Base-by-base conservation (phyloP, 805 yeast species). In the Myxozyma melibiosi region DNA sequence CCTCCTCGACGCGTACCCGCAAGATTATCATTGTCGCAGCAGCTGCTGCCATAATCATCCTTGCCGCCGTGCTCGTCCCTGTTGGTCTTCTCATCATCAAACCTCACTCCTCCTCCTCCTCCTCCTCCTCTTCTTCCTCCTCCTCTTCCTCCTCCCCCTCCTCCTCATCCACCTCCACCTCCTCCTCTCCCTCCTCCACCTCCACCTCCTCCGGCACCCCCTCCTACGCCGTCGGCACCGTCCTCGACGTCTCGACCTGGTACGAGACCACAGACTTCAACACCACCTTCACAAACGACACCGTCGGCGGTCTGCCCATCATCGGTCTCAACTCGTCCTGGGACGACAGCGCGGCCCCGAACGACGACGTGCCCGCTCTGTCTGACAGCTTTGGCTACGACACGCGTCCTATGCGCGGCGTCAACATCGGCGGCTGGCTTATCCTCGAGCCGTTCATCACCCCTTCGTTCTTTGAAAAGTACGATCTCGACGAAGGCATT, bases 361-460 rank as follows among this genome's bases (percentile, higher is more conserved):
- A 70, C 54, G 34, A 51, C 1, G 22, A 48, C n/a, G 71, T 70
- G 14, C 71, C 74, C 1, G 57, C 71, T 1, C 58, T 71, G n/a
- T 52, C 63, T 44, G 51, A 59, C 18, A 24, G 43, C 4, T 70
- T 70, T 50, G 58, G 64, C 39, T 72, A 72, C 53, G 66, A 68
- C 14, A 22, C 55, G 20, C 47, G 42, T 30, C 73, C 73, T 0
- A 72, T 80, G 40, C 70, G 80, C 40, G 96, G 96, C 66, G 90
- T 90, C 37, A 85, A 85, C 67, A 72, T 90, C 22, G 96, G 96
- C 57, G 96, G 96, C 40, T 89, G 96, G 96, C 78, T 90, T 44
- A 88, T 88, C 1, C 71, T 89, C 30, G 96, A 90, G 72, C 89
- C 96, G 1, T 89, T 79, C 70, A 88, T 90, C 65, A 87, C 90